Percentiles rank a stretch among this genome's conserved stretches.
phyloP scores from a whole-genome alignment of 306 rosid species.

The Vicia sativa region DNA sequence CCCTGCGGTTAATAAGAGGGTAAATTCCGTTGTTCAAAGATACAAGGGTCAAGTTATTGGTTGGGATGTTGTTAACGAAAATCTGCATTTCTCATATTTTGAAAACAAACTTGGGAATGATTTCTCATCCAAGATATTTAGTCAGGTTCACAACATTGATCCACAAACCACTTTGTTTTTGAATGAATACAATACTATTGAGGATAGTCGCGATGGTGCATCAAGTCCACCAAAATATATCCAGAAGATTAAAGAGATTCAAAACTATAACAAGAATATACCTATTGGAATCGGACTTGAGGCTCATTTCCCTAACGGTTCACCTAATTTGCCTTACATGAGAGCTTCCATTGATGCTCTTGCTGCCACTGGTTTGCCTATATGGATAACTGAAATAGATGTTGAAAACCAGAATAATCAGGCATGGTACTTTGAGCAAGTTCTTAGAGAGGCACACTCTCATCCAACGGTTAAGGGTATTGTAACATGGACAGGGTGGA shows the following conservation, averaged over 20 bases:
- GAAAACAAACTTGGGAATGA: conserved; percentile 47
- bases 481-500: conserved; percentile 62
- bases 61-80: conserved; percentile 89
- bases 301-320: conserved; percentile 50
- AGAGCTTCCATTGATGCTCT: conserved; percentile 74
- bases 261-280: conserved; percentile 14
- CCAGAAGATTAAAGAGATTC: conserved; percentile 52
- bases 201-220: conserved; percentile 48
- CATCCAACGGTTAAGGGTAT: conserved; percentile 72
- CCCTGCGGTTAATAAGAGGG: conserved; percentile 45
- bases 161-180: conserved; percentile 49
- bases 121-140: conserved; percentile 47
- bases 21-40: conserved; percentile 50
- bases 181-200: conserved; percentile 76
- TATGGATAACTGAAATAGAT: conserved; percentile 87
- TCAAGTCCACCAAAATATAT: conserved; percentile 56
- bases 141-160: conserved; percentile 49
- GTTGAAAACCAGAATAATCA: conserved; percentile 49
- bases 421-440: conserved; percentile 63
- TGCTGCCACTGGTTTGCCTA: conserved; percentile 56
- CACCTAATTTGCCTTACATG: conserved; percentile 60
- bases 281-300: conserved; percentile 67
- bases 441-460: conserved; percentile 60
- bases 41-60: conserved; percentile 63
- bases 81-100: conserved; percentile 60